phyloP scores from a whole-genome alignment of 352 stramenopile genomes.

The Globisporangium irregulare region DNA sequence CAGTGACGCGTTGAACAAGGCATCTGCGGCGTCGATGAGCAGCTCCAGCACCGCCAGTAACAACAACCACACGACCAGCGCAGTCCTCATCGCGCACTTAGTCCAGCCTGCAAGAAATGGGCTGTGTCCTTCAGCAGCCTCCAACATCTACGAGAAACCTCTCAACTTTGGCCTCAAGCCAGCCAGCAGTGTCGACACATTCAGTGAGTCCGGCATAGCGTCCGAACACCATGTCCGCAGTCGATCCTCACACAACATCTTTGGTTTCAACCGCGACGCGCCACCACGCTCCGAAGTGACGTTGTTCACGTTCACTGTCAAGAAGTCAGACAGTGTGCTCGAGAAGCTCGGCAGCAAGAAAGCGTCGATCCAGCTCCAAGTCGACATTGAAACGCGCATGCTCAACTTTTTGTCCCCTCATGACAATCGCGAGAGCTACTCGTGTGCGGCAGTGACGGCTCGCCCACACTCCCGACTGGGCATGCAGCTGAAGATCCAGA shows the following conservation, averaged over 20 bases:
- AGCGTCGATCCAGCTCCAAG: conserved; percentile 76
- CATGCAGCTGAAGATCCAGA: too few species aligned
- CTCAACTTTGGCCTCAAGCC: conserved; percentile 25
- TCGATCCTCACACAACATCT: conserved; percentile 71
- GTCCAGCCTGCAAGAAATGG: conserved; percentile 14
- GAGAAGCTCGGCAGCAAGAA: conserved; percentile 82
- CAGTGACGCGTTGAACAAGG: background rate
- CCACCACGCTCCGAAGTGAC: conserved; percentile 62
- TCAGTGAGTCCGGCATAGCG: conserved; percentile 40
- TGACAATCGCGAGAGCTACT: too few species aligned
- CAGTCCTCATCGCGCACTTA: conserved; percentile 16
- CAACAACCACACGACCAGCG: background rate
- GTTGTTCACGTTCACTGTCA: conserved; percentile 84
- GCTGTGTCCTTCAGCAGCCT: conserved; percentile 23
- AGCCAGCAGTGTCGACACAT: conserved; percentile 22
- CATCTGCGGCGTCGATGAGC: background rate
- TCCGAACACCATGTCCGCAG: conserved; percentile 61
- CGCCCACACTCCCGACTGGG: too few species aligned
- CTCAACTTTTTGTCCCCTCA: conserved; percentile 54
- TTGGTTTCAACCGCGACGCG: conserved; percentile 58
- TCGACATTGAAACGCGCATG: conserved; percentile 82
- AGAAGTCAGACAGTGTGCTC: conserved; percentile 81
- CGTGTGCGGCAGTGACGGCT: too few species aligned
- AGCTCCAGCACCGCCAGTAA: background rate
- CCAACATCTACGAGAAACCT: conserved; percentile 33